phyloP scores from a whole-genome alignment of 805 yeast genomes.

The Saturnispora ahearnii region DNA sequence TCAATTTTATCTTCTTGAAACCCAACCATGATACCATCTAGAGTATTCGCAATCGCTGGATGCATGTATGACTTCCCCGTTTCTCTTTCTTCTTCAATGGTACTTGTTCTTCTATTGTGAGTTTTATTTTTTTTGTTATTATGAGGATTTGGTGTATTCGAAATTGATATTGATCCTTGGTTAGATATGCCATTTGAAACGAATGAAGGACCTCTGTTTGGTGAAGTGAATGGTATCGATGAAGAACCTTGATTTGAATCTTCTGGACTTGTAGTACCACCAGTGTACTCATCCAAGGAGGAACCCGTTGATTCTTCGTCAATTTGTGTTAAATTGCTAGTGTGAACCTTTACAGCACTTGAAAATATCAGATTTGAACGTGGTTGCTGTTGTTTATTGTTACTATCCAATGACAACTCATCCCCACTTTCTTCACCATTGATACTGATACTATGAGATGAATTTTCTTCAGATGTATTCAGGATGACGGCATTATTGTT shows the following conservation, averaged over 20 bases:
- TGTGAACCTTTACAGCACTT: not conserved
- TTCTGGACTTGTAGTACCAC: not conserved
- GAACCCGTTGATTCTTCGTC: not conserved
- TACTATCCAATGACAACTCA: not conserved
- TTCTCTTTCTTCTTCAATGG: constrained; percentile 51
- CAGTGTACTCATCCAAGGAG: not conserved
- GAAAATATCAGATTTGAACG: not conserved
- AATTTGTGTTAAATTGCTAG: not conserved
- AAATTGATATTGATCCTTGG: not conserved
- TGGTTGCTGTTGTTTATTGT: not conserved
- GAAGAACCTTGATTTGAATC: not conserved
- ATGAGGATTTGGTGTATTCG: not conserved
- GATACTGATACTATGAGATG: not conserved
- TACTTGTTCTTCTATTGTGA: constrained; percentile 23
- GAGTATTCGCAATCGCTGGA: constrained; percentile 37
- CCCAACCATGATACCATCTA: constrained; percentile 51
- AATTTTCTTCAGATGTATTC: constrained; percentile 6
- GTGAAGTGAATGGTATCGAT: too few species aligned
- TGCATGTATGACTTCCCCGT: constrained; percentile 40
- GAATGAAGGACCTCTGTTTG: not conserved
- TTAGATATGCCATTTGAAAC: not conserved
- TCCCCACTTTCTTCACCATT: constrained; percentile 1
- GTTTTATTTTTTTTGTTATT: not conserved
- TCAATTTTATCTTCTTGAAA: constrained; percentile 44
- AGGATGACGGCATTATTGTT: constrained; percentile 14